Percentiles rank a stretch among this genome's conserved stretches.
Conservation (phyloP, 257 asterid genomes). For the Ilex asprella region DNA sequence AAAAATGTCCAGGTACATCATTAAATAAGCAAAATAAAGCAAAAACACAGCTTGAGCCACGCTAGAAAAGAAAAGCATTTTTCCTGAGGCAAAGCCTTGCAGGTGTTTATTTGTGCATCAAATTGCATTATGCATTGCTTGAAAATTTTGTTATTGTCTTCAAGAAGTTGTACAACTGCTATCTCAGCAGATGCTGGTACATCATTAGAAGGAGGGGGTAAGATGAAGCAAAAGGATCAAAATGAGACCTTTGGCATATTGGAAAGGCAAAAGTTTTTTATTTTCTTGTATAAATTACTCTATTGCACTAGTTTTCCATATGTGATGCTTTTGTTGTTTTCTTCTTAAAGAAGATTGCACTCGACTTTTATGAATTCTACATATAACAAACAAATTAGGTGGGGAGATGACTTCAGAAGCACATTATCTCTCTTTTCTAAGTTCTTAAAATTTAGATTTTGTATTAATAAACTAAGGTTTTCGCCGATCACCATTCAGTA, state of each 20-base stretch:
- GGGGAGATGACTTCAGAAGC: no score
- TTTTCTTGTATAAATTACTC: neutral
- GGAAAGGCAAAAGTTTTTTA: slow-evolving; percentile 85
- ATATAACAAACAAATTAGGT: no score
- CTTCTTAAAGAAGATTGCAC: neutral
- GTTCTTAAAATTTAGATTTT: no score
- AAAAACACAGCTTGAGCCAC: slow-evolving; percentile 14
- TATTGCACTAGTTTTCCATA: no score
- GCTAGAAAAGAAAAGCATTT: slow-evolving; percentile 21
- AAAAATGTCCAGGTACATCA: slow-evolving; percentile 11
- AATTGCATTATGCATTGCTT: slow-evolving; percentile 1
- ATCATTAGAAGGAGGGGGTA: slow-evolving; percentile 56
- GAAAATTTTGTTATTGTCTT: slow-evolving; percentile 2
- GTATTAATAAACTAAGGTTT: no score
- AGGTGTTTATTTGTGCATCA: slow-evolving; percentile 45
- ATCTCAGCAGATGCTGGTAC: slow-evolving; percentile 70
- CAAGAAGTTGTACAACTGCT: slow-evolving; percentile 13
- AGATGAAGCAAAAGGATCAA: slow-evolving; percentile 85
- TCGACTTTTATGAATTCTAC: no score
- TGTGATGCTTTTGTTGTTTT: neutral
- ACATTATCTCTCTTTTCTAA: no score
- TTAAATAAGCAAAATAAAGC: slow-evolving; percentile 10
- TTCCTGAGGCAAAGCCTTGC: slow-evolving; percentile 58
- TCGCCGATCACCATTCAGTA: no score
- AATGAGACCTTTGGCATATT: slow-evolving; percentile 76